Evolutionary conservation across 1,284 basidiomycete species (phyloP).

Genomic region (Cystobasidium slooffiae): DNA sequence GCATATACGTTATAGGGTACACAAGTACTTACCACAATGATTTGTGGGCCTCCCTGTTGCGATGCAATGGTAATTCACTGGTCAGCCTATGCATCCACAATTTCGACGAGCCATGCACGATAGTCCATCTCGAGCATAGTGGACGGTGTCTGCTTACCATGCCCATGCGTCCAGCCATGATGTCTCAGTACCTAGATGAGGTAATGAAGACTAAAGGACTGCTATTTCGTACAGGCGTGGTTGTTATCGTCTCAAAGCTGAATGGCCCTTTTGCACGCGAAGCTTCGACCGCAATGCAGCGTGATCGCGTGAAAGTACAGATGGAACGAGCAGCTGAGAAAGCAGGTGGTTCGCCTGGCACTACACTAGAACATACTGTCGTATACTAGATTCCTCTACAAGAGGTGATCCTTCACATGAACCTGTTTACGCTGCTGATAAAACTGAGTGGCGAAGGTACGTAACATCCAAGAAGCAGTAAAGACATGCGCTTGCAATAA

Average conservation of each 20-base stretch:
- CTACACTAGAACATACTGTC: too few relatives aligned
- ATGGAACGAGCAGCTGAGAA: background rate
- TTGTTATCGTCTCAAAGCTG: background rate
- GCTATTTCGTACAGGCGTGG: background rate
- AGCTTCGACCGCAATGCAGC: background rate
- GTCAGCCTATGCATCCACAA: constrained; percentile 20
- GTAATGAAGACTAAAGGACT: background rate
- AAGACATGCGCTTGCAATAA: too few relatives aligned
- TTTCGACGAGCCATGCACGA: constrained; percentile 3
- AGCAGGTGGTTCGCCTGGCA: background rate
- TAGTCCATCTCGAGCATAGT: background rate
- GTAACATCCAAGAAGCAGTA: too few relatives aligned
- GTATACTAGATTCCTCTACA: too few relatives aligned
- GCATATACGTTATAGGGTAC: background rate
- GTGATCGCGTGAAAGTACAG: constrained; percentile 1
- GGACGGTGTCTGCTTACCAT: constrained; percentile 18
- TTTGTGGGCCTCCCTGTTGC: constrained; percentile 23
- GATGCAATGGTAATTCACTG: background rate
- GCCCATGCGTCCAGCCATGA: constrained; percentile 40
- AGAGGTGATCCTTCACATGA: too few relatives aligned
- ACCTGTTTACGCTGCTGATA: too few relatives aligned
- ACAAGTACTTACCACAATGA: constrained; percentile 27
- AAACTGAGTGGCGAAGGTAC: too few relatives aligned
- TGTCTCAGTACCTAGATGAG: constrained; percentile 1
- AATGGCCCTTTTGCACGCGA: background rate